These are phyloP conservation scores for Papilionanthe hybrid DNA, from an alignment of 116 monocot genomes.

Conservation along the genomic window DNA sequence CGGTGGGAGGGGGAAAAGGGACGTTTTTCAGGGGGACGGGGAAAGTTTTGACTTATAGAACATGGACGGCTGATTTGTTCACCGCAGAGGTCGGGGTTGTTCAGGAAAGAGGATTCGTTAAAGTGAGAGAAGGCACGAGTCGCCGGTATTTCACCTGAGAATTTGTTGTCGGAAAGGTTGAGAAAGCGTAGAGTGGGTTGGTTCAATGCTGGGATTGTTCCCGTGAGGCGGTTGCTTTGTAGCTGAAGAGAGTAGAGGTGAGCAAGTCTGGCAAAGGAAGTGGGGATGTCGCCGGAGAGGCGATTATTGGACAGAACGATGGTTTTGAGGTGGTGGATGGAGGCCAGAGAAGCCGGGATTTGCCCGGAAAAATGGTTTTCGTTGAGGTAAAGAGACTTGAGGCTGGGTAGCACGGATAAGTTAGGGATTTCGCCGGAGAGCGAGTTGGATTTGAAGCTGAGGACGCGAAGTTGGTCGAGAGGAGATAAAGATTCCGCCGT, in stretches of 20 bases:
- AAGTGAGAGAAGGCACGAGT: constrained; percentile 39
- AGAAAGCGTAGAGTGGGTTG: constrained; percentile 48
- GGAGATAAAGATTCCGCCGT: constrained; percentile 21
- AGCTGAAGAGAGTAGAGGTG: constrained; percentile 55
- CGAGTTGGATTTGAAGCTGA: constrained; percentile 82
- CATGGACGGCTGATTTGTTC: constrained; percentile 22
- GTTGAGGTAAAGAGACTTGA: constrained; percentile 77
- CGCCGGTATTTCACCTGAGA: constrained; percentile 67
- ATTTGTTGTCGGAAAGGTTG: constrained; percentile 69
- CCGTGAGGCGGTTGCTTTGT: constrained; percentile 57
- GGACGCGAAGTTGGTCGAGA: constrained; percentile 80
- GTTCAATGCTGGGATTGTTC: constrained; percentile 51
- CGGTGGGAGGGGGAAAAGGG: constrained; percentile 16
- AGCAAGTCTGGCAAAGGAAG: constrained; percentile 27
- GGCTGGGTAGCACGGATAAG: constrained; percentile 45
- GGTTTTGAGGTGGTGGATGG: constrained; percentile 76
- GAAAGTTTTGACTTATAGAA: constrained; percentile 12
- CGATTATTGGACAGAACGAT: constrained; percentile 60
- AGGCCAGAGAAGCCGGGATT: constrained; percentile 42
- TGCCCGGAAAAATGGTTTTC: constrained; percentile 65
- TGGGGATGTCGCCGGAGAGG: constrained; percentile 62
- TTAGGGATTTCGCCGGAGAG: constrained; percentile 74
- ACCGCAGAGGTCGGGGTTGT: constrained; percentile 69
- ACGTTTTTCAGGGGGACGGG: constrained; percentile 21
- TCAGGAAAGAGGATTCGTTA: constrained; percentile 56